Base-by-base conservation (phyloP, 768 basidiomycete species). In the Cystobasidium tubakii region DNA sequence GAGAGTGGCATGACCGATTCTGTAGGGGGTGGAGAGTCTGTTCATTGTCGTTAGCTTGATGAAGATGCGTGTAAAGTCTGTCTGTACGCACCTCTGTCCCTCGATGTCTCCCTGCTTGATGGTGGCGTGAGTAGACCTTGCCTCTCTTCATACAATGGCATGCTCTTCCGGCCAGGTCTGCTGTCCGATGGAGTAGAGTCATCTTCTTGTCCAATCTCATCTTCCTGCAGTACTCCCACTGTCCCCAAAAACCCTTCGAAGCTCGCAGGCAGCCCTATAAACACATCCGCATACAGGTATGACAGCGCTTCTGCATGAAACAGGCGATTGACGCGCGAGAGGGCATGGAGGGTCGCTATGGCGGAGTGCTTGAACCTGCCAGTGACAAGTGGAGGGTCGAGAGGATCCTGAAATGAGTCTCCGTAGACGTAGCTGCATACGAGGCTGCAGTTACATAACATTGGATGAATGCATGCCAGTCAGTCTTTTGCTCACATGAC, bases 351-450 rank as follows among this genome's bases (percentile, higher is more conserved):
- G 21, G 63, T 12, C 15, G 63, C 10, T 17, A 36, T 23, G 23
- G 63, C 29, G 7, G 36, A 6, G 10, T 27, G 25, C 25, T 46
- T 39, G 33, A 36, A 36, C 33, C 43, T 27, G 27, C 63, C 63
- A 42, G 43, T 39, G 33, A 65, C 63, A n/a, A 65, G 63, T 31
- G 63, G 63, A 46, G 63, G 63, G 63, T 65, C 63, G 39, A 65
- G 63, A 7, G 43, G 36, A 17, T 46, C 25, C 39, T 65, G 36
- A n/a, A 42, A 65, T 13, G 33, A 25, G 25, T 65, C 63, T 19
- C 25, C 10, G 43, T 65, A 46, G 31, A 65, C 34, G 36, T 39
- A 36, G 25, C 36, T 65, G 39, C 63, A 65, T 10, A 65, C 36
- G 39, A 65, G 63, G 63, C 63, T 65, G 63, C 25, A 34, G 57